A percentile compares a stretch with the other conserved stretches of the same genome.
Conservation (phyloP, 2,329 filamentous ascomycete species). For the Calonectria ilicicola region DNA sequence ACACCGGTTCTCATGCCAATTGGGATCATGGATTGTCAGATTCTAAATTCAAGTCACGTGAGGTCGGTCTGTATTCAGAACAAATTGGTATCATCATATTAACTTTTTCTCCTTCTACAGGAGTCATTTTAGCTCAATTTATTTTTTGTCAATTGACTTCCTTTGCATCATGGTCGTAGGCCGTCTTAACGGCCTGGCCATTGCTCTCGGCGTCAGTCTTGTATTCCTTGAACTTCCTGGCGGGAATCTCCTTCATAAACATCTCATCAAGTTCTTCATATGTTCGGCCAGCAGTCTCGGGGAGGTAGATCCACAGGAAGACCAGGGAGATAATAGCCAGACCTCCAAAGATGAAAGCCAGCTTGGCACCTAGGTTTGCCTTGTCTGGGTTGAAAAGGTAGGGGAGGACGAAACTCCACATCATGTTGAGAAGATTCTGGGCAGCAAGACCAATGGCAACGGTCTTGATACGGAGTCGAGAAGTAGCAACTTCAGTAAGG, state of each 20-base stretch:
- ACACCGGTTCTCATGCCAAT: background rate
- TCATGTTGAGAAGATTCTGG: constrained; percentile 27
- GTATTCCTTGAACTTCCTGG: constrained; percentile 24
- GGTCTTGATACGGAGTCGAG: constrained; percentile 54
- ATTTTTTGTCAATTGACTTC: background rate
- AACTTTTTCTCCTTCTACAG: background rate
- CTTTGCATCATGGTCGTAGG: constrained; percentile 31
- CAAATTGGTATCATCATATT: constrained; percentile 20
- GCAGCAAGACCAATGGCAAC: constrained; percentile 36
- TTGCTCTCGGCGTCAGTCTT: constrained; percentile 29
- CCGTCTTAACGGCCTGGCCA: constrained; percentile 30
- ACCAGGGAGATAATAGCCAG: constrained; percentile 22
- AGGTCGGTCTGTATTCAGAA: background rate
- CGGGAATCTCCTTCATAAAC: constrained; percentile 26
- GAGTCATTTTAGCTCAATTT: constrained; percentile 2
- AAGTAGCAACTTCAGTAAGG: constrained; percentile 52
- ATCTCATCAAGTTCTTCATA: constrained; percentile 34
- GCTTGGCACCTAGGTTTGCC: constrained; percentile 28
- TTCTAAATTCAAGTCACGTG: background rate
- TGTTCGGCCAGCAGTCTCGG: constrained; percentile 32
- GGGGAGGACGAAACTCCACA: constrained; percentile 30
- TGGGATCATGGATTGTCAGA: background rate
- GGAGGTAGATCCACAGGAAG: constrained; percentile 31
- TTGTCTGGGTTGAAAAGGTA: constrained; percentile 33
- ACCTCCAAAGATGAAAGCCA: constrained; percentile 32